Evolutionary conservation across 345 rosid genomes (phyloP).

Genomic region (Euclidium syriacum): DNA sequence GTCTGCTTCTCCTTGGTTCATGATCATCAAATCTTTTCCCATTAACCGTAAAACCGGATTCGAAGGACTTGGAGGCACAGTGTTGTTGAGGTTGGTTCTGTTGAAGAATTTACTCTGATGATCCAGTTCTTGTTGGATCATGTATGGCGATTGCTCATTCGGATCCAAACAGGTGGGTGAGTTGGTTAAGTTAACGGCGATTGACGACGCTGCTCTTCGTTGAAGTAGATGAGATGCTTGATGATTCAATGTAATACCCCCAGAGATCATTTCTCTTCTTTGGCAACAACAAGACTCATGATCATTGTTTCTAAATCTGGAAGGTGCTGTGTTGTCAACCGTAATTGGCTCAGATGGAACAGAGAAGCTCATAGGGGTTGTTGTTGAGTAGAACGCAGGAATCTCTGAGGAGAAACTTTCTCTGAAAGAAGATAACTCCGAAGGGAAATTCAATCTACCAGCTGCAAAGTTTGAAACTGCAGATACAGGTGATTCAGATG

Average conservation of each 20-base stretch:
- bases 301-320: slow-evolving; percentile 38
- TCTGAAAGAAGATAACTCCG: slow-evolving; percentile 34
- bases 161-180: slow-evolving; percentile 27
- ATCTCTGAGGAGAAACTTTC: slow-evolving; percentile 36
- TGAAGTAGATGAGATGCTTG: slow-evolving; percentile 58
- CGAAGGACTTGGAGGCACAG: slow-evolving; percentile 68
- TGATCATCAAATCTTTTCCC: slow-evolving; percentile 96
- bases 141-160: slow-evolving; percentile 31
- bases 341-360: slow-evolving; percentile 31
- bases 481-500: slow-evolving; percentile 84
- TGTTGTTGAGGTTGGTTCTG: slow-evolving; percentile 25
- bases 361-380: slow-evolving; percentile 34
- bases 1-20: slow-evolving; percentile 70
- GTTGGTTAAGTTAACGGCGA: slow-evolving; percentile 29
- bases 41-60: slow-evolving; percentile 84
- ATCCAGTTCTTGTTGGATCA: slow-evolving; percentile 24
- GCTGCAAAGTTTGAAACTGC: slow-evolving; percentile 64
- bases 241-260: slow-evolving; percentile 38
- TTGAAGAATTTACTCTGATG: slow-evolving; percentile 12
- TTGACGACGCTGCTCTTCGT: slow-evolving; percentile 44
- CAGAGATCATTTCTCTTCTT: slow-evolving; percentile 63
- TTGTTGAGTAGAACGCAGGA: slow-evolving; percentile 28
- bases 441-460: slow-evolving; percentile 35
- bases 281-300: slow-evolving; percentile 83
- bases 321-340: slow-evolving; percentile 44